Base-by-base conservation (phyloP, 1,284 basidiomycete genomes). In the Apiotrichum gamsii region DNA sequence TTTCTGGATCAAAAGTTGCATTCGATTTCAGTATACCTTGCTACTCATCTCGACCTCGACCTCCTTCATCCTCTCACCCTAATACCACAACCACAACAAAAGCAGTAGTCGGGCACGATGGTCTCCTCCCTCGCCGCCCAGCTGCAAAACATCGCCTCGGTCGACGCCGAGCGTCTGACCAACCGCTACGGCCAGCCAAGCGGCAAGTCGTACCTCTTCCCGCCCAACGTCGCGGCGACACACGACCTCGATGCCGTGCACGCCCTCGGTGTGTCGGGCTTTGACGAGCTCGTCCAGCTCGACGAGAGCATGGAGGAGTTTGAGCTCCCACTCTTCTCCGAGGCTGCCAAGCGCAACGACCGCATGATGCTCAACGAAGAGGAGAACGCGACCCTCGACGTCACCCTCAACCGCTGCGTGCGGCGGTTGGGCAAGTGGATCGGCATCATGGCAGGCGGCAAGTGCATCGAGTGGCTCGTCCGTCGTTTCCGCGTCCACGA, bases 381-480 rank as follows among this genome's bases (percentile, higher is more conserved):
- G 24, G 80, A 81, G 51, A 84, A 82, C 51, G 75, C 74, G 4
- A 74, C 75, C 2, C 76, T 96, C 44, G 75, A 78, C 36, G 38
- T 29, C n/a, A 51, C 52, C 0, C 50, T 73, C 29, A 62, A 46
- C 15, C 75, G 75, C 8, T 87, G 90, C 58, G 67, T 97, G 29
- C 72, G 80, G 32, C 70, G 84, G 28, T 74, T 98, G 3, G 87
- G 88, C 1, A 83, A 82, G 15, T 87, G 85, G 75, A 72, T 98
- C 30, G 77, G 90, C 68, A 84, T 91, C 45, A 78, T 82, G 45
- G 85, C 89, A 1, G 81, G 88, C 0, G 84, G 84, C 32, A 91
- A 87, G 70, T 81, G 88, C n/a, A 66, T 99, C 28, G 94, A 99
- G 67, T 99, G 94, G 94, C 80, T 98, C 20, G 88, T 98, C 4